Evolutionary conservation across 2,329 filamentous ascomycete genomes (phyloP), one percentile per base, ranked within the genome.

Genomic region (Cladosporium sphaerospermum): DNA sequence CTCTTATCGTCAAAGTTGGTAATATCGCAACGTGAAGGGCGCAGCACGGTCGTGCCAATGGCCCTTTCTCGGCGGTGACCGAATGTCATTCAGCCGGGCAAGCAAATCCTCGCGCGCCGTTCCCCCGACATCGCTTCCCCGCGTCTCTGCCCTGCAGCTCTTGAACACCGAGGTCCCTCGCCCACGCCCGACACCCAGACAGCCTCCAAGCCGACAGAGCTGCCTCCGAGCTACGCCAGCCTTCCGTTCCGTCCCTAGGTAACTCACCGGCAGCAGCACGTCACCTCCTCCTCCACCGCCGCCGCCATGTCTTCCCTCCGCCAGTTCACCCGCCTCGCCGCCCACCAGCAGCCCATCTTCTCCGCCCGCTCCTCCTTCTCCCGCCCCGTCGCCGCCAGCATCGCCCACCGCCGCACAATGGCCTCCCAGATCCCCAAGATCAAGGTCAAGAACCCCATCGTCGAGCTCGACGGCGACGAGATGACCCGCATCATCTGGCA

Each of bases 401-500:
- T 69, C 53, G 56, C 63, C 41, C 66, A 69, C 49, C 64, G 68
- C 48, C 62, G 68, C 61, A 69, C 54, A 58, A 69, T 70, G 68
- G 67, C 67, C 41, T 64, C 64, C 33, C 61, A 62, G 42, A 67
- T 79, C 64, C 78, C 81, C 68, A 99, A 97, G 86, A 97, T 97
- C 82, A 93, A 95, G 83, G 93, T 99, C 79, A 91, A 95, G 84
- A 97, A 96, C 76, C 93, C 93, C 61, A 85, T 99, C 71, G 93
- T 99, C 73, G 93, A 97, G 79, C 83, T 97, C 67, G 92, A 97
- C 72, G 92, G 92, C 68, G 82, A 85, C 73, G 83, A 85, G 85
- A 97, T 97, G 93, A 99, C 93, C 65, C 82, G 93, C 67, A 91
- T 99, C 72, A 99, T 99, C 79, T 99, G 93, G 93, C 80, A 96